A percentile compares a stretch with the other conserved stretches of the same genome.
phyloP scores from a whole-genome alignment of 139 green algal genomes.

The Nannochloris sp. region DNA sequence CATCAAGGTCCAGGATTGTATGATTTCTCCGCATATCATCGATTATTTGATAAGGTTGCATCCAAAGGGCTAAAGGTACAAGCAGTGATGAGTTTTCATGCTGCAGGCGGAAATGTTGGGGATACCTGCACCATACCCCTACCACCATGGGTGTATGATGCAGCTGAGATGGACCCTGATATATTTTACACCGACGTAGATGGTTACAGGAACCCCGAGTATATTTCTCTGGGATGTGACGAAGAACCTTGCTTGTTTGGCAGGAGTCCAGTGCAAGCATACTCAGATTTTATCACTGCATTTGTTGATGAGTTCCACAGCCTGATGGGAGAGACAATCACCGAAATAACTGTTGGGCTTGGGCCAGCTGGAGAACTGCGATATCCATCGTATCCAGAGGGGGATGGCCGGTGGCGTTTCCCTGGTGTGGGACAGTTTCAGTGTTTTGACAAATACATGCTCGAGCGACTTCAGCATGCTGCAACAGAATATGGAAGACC shows the following conservation, averaged over 20 bases:
- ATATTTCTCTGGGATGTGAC: conserved; percentile 87
- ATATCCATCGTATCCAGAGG: conserved; percentile 96
- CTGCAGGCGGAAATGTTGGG: conserved; percentile 82
- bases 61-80: conserved; percentile 58
- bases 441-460: conserved; percentile 98
- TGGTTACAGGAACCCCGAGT: conserved; percentile 85
- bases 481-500: conserved; percentile 62
- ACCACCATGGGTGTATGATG: conserved; percentile 89
- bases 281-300: conserved; percentile 83
- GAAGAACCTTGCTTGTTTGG: conserved; percentile 60
- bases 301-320: conserved; percentile 74
- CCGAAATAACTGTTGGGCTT: conserved; percentile 90
- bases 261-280: conserved; percentile 83
- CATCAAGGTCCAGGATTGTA: conserved; percentile 57
- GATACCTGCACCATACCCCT: conserved; percentile 89
- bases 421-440: conserved; percentile 97
- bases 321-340: conserved; percentile 59
- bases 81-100: conserved; percentile 88
- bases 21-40: conserved; percentile 76
- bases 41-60: conserved; percentile 47
- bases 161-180: conserved; percentile 78
- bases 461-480: conserved; percentile 52
- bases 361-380: conserved; percentile 94
- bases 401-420: conserved; percentile 88
- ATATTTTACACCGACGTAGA: conserved; percentile 92